Evolutionary conservation across 208 protist species (phyloP), one percentile per base, ranked within the genome.

Genomic region (Trypanosoma melophagium): DNA sequence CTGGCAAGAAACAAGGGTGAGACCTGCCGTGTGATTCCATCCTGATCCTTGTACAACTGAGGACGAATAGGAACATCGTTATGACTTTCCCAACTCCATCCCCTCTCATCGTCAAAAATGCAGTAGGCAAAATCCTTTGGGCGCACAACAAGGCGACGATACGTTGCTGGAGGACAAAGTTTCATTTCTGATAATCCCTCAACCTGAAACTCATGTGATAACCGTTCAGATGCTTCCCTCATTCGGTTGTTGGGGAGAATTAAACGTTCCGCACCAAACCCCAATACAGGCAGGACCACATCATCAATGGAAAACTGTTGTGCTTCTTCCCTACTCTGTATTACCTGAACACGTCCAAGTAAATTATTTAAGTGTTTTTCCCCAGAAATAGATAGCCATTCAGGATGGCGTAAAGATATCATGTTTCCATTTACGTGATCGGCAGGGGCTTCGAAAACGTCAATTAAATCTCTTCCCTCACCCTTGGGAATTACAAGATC

Each of bases 281-380:
- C 84, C n/a, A 80, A 77, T 5, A 86, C 72, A 5, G 90, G 90
- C 28, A 93, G 68, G 16, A 95, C 87, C 1, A 95, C 87, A 38
- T 95, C 71, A 3, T 69, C 24, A 21, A 92, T 66, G 7, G 41
- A 63, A 63, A 80, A 89, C 47, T 66, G 24, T 5, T 56, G 62
- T 17, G 84, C 87, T 55, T 93, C 86, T 14, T 65, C 71, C 7
- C 58, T 61, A 3, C 69, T 78, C 45, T 66, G 16, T 0, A 92
- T 73, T 21, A 80, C 8, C 14, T 50, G 64, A 52, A 83, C 53
- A 19, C 40, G 61, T 25, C n/a, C 47, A 53, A 55, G 42, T 63
- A 66, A 24, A 12, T 13, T 17, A 42, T 52, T 35, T 35, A 64
- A 40, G 21, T 62, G 58, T 25, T 49, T 63, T 12, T 74, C 60